Evolutionary conservation across 2,329 filamentous ascomycete species (phyloP), one percentile per base, ranked within the genome.

Genomic region (Aspergillus brunneoviolaceus): DNA sequence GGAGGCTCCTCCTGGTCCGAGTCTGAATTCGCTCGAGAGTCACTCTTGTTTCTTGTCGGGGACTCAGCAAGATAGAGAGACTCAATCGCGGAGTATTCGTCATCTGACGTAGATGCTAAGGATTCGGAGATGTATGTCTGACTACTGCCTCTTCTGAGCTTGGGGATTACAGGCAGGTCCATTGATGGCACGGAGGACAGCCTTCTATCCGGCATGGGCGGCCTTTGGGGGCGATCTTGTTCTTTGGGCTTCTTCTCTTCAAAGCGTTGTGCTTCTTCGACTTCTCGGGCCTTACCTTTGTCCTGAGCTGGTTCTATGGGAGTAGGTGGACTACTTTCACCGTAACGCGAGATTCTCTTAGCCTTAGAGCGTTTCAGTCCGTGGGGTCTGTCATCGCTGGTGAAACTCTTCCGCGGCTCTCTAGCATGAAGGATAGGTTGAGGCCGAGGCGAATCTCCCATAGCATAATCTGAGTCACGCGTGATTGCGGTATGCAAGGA

Each of bases 161-260:
- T 80, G 5, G 75, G 75, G 51, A 81, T 80, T 25, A 69, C 72
- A 7, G 79, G 79, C 31, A 81, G 73, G 51, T 77, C 72, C 64
- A 74, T 71, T 2, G 78, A 81, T n/a, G 79, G 79, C 14, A 78
- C 76, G 31, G 78, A 79, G n/a, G 79, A 80, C n/a, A 79, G 63
- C 47, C 77, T 45, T 45, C 39, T 45, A 45, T 45, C 39, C 14
- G 39, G 39, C 39, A 45, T 45, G 2, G 39, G 16, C 16, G 39
- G 39, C 39, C 39, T 45, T 45, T 45, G 39, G 9, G 39, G 39
- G 39, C 14, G 39, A 45, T 16, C 39, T 45, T 45, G 39, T 45
- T 45, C 62, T 51, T 66, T 68, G 9, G 64, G 56, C 23, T 64
- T 49, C 23, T 63, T 64, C 25, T 62, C 60, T 9, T 61, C 56